phyloP scores from a whole-genome alignment of 768 basidiomycete genomes.

The Calvatia gigantea region DNA sequence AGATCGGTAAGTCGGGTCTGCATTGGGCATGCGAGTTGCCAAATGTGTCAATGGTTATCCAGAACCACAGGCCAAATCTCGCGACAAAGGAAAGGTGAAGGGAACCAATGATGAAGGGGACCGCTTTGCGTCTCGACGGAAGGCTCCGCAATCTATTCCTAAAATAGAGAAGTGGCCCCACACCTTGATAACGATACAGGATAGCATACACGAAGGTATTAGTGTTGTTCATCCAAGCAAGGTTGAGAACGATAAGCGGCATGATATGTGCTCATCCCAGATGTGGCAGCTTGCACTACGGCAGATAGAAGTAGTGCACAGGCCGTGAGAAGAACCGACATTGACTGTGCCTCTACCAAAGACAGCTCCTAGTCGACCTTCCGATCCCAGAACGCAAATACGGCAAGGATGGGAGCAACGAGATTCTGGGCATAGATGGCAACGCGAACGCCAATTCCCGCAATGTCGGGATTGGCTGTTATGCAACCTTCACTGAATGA shows the following conservation, averaged over 20 bases:
- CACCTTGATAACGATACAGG: conserved; percentile 2
- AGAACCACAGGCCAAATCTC: conserved; percentile 13
- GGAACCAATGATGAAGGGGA: conserved; percentile 4
- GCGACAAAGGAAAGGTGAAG: conserved; percentile 14
- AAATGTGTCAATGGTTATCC: not conserved
- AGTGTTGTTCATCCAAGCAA: too few relatives aligned
- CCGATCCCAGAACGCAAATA: not conserved
- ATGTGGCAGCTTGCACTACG: conserved; percentile 17
- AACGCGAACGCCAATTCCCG: too few relatives aligned
- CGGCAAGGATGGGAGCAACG: too few relatives aligned
- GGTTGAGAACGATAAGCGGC: conserved; percentile 21
- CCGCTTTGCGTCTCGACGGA: not conserved
- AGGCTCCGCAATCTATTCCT: too few relatives aligned
- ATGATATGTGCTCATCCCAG: conserved; percentile 18
- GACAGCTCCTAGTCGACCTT: not conserved
- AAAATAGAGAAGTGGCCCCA: too few relatives aligned
- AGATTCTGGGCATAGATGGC: too few relatives aligned
- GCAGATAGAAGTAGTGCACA: conserved; percentile 24
- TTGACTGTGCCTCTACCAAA: not conserved
- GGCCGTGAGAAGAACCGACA: conserved; percentile 19
- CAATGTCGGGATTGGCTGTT: too few relatives aligned
- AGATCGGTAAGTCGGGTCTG: not conserved
- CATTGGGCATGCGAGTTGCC: not conserved
- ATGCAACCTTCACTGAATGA: too few relatives aligned
- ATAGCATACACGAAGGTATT: conserved; percentile 16